Evolutionary conservation across 2,329 filamentous ascomycete genomes (phyloP), one percentile per base, ranked within the genome.

Genomic region (Zymoseptoria pseudotritici): DNA sequence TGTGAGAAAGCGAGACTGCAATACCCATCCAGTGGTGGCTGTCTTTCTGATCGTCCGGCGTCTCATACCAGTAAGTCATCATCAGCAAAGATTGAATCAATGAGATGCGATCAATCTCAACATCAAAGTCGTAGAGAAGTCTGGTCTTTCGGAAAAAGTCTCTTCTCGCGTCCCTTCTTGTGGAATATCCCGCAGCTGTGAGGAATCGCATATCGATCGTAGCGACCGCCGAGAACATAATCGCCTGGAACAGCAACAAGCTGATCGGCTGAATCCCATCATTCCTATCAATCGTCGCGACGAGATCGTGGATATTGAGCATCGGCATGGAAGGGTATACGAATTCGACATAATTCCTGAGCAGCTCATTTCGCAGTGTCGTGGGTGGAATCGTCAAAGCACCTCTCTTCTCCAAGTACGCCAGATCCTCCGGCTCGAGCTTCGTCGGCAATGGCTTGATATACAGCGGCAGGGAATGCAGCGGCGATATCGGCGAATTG

Each of bases 21-120:
- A 97, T 90, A 19, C 93, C 93, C 90, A 97, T 96, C 93, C 92
- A 97, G 72, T 97, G 92, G 90, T 93, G 97, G 53, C 92, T 97
- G 73, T 97, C 93, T 75, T 97, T 97, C 72, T 96, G 91, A 73
- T 97, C 93, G 75, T 97, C 91, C 0, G 92, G 92, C 11, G 91
- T 96, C 75, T 97, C 92, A 73, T 97, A 97, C 89, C 93, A 97
- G 74, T 96, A 96, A 3, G 92, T 96, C 89, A 97, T 92, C 61
- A 97, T 82, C 22, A 97, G 80, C 21, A 97, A 80, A 4, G 90
- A 88, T 75, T 97, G 93, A 17, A 97, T 91, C 22, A 97, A 82
- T 20, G 91, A 85, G 60, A 97, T 87, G 56, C 92, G 89, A 73
- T 97, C 92, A 52, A 86, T 85, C 75, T 97, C 93, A 74, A 95